A percentile compares a stretch with the other conserved stretches of the same genome.
Conservation (phyloP, 345 rosid species). For the Geranium rotundifolium region DNA sequence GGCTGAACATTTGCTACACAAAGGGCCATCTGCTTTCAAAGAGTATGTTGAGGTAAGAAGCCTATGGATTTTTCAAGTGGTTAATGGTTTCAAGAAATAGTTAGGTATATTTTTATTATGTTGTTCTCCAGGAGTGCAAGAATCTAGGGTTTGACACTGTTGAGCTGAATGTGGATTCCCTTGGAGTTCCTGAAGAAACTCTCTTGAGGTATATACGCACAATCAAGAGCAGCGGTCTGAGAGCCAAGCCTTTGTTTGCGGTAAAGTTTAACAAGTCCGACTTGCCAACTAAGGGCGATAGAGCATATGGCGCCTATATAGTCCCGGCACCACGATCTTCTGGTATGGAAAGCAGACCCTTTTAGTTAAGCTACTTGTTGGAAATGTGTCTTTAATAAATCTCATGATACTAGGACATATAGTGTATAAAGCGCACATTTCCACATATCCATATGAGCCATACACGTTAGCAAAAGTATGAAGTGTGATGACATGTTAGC, state of each 20-base stretch:
- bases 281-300: conserved; percentile 36
- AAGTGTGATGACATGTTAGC: no score
- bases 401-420: not conserved
- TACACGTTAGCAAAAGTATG: no score
- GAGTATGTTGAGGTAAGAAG: conserved; percentile 57
- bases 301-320: conserved; percentile 78
- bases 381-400: no score
- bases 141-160: conserved; percentile 75
- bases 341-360: conserved; percentile 26
- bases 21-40: conserved; percentile 69
- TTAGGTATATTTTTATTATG: not conserved
- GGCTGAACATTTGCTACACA: conserved; percentile 67
- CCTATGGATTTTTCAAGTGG: not conserved
- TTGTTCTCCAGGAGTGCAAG: conserved; percentile 56
- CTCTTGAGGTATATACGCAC: conserved; percentile 74
- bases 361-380: not conserved
- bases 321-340: conserved; percentile 56
- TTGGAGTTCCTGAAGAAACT: conserved; percentile 74
- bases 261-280: conserved; percentile 68
- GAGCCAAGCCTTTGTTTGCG: conserved; percentile 72
- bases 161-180: conserved; percentile 69
- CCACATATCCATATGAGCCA: no score
- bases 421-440: no score
- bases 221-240: conserved; percentile 71
- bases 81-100: not conserved